Base-by-base conservation (phyloP, 805 yeast genomes). In the Phaffomyces thermotolerans region DNA sequence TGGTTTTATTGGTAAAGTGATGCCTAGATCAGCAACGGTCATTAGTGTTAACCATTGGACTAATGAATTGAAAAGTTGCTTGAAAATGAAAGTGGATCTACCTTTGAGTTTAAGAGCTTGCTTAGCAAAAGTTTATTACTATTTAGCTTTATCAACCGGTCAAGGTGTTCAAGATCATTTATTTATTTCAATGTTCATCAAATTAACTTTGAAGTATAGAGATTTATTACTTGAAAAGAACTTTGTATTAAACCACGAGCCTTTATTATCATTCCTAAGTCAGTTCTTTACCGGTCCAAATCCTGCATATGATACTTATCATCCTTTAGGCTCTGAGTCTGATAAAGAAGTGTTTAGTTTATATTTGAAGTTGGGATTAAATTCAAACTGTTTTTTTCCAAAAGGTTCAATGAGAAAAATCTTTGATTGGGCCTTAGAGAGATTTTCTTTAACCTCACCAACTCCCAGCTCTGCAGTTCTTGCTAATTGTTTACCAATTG, bases 41-140 rank as follows among this genome's bases (percentile, higher is more conserved):
- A 79, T 84, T 7, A 74, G 81, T 37, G 82, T 88, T 8, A 73
- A 81, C 42, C 85, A 83, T 46, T 90, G 96, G 95, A 83, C 96
- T 0, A 80, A 83, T 42, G 97, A 89, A 59, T 70, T 91, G 49
- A 74, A 78, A 40, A 81, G 83, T 34, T 83, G 96, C 76, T 60
- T 88, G 42, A 76, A 75, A 52, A 81, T 84, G 78, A 85, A 86
- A 53, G 79, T 84, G 54, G 84, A 83, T 41, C 72, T 91, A 66
- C 97, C 99, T 0, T 53, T 87, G 12, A 51, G 69, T 2, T 62
- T 81, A 38, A 73, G 89, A 42, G 70, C 79, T 20, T 66, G 76
- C 1, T 68, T 91, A 35, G 79, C 87, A 1, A 68, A 69, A 43
- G 84, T 86, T 2, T 90, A 78, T 58, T 89, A 79, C 55, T 76